Conservation (phyloP, 2,329 filamentous ascomycete species). For the Xylaria digitata region DNA sequence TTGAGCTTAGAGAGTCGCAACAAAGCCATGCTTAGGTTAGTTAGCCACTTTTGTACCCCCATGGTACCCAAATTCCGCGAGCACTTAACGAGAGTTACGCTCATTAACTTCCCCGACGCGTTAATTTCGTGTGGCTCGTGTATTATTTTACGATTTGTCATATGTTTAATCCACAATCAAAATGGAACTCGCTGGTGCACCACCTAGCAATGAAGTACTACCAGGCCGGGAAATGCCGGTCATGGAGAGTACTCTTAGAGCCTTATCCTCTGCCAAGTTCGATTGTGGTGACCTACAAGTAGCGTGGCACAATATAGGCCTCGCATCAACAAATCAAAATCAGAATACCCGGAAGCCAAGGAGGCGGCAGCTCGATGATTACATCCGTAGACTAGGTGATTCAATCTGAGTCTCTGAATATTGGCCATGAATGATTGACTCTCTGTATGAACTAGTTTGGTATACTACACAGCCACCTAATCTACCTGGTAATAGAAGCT, state of each 20-base stretch:
- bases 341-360: neutral
- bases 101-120: too few species aligned
- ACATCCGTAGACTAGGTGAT: constrained; percentile 8
- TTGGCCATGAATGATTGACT: neutral
- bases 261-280: neutral
- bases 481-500: neutral
- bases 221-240: neutral
- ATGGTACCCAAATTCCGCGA: too few species aligned
- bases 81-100: too few species aligned
- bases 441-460: neutral
- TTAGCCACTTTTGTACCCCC: too few species aligned
- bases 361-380: neutral
- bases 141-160: too few species aligned
- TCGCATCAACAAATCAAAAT: neutral
- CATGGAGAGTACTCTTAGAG: neutral
- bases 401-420: neutral
- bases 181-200: too few species aligned
- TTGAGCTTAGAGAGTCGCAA: too few species aligned
- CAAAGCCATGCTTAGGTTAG: too few species aligned
- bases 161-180: too few species aligned
- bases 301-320: neutral
- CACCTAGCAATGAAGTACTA: neutral
- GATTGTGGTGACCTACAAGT: neutral
- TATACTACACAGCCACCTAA: neutral
- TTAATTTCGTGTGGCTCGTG: too few species aligned